A percentile compares a stretch with the other conserved stretches of the same genome.
Conservation (phyloP, 228 moss, liverwort and hornwort species). For the Sphagnum fallax region DNA sequence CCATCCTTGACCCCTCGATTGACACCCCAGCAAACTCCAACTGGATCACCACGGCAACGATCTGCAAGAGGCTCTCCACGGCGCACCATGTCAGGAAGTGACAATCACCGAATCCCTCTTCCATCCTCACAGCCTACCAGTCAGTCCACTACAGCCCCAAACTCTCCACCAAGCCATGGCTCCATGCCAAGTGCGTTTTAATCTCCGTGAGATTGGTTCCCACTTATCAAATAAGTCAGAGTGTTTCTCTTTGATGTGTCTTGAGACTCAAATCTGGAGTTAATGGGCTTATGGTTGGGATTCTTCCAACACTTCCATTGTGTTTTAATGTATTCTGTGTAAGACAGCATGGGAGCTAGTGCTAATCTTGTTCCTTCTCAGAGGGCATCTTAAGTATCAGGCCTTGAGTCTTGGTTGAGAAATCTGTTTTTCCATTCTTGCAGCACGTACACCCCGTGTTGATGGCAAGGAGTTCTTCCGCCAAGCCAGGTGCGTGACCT, state of each 20-base stretch:
- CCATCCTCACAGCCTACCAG: constrained; percentile 38
- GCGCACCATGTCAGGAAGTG: constrained; percentile 10
- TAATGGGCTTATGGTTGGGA: not conserved
- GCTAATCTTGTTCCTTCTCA: not conserved
- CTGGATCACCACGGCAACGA: constrained; percentile 24
- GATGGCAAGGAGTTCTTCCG: constrained; percentile 94
- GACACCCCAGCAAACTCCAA: constrained; percentile 26
- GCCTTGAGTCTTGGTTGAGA: not conserved
- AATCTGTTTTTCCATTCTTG: constrained; percentile 21
- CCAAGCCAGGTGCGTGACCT: constrained; percentile 47
- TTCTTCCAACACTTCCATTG: not conserved
- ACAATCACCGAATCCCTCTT: constrained; percentile 22
- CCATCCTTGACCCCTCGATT: constrained; percentile 27
- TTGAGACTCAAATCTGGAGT: not conserved
- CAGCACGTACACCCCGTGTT: constrained; percentile 59
- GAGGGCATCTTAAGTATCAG: not conserved
- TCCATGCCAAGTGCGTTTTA: constrained; percentile 18
- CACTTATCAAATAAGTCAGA: not conserved
- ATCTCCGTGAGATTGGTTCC: not conserved
- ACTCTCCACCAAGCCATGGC: constrained; percentile 27
- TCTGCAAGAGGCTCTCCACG: constrained; percentile 21
- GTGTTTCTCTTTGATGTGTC: not conserved
- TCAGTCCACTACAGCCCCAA: constrained; percentile 45
- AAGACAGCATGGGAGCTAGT: not conserved
- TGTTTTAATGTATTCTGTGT: not conserved